A percentile compares a stretch with the other conserved stretches of the same genome.
phyloP scores from a whole-genome alignment of 2,329 filamentous ascomycete genomes.

The Hypocrella siamensis region DNA sequence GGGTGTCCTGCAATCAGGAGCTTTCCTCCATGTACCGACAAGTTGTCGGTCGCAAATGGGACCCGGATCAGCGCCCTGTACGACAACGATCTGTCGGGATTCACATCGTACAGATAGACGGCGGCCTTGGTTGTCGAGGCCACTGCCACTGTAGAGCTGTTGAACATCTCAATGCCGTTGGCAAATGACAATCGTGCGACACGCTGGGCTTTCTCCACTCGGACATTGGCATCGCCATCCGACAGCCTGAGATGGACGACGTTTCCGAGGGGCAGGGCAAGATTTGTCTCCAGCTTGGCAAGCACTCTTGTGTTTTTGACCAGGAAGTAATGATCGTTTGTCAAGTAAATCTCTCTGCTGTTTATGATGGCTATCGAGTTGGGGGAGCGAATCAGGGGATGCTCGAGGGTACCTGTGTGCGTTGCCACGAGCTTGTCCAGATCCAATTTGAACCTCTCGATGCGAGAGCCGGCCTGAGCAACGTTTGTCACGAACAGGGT shows the following conservation, averaged over 20 bases:
- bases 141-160: slow-evolving; percentile 20
- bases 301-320: slow-evolving; percentile 10
- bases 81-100: neutral
- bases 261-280: slow-evolving; percentile 15
- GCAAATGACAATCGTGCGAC: slow-evolving; percentile 21
- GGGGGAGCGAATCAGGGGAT: slow-evolving; percentile 21
- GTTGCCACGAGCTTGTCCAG: slow-evolving; percentile 14
- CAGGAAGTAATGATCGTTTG: slow-evolving; percentile 23
- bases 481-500: slow-evolving; percentile 23
- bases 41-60: slow-evolving; percentile 25
- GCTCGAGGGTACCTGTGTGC: slow-evolving; percentile 19
- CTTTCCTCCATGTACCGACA: slow-evolving; percentile 14
- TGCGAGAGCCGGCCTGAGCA: slow-evolving; percentile 14
- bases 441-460: slow-evolving; percentile 24
- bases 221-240: neutral
- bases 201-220: slow-evolving; percentile 8
- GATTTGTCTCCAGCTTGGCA: slow-evolving; percentile 17
- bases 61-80: slow-evolving; percentile 3
- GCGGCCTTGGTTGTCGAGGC: slow-evolving; percentile 15
- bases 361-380: slow-evolving; percentile 22
- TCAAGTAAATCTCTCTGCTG: slow-evolving; percentile 21
- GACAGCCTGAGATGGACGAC: slow-evolving; percentile 18
- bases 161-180: slow-evolving; percentile 25
- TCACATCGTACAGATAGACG: slow-evolving; percentile 15
- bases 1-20: slow-evolving; percentile 25